Evolutionary conservation across 345 rosid species (phyloP).

Genomic region (Odontarrhena argentea): DNA sequence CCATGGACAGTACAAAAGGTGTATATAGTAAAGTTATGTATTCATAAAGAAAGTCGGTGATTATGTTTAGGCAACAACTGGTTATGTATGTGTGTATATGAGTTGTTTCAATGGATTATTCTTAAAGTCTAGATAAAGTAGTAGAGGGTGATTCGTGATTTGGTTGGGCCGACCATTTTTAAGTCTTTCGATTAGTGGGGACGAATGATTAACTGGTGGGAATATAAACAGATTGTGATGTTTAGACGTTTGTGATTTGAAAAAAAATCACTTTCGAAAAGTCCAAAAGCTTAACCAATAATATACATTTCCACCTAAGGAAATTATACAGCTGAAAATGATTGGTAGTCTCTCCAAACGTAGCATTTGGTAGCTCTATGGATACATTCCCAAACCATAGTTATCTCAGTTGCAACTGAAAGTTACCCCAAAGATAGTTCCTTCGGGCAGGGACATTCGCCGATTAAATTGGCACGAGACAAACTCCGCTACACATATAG

Average conservation of each 20-base stretch:
- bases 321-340: neutral
- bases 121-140: conserved; percentile 18
- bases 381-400: too few relatives aligned
- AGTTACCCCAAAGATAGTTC: too few relatives aligned
- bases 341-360: conserved; percentile 7
- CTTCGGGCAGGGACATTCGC: too few relatives aligned
- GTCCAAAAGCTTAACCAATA: conserved; percentile 14
- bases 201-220: neutral
- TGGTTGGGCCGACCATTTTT: conserved; percentile 40
- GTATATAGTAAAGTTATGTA: neutral
- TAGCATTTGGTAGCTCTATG: neutral
- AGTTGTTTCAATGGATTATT: conserved; percentile 21
- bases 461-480: too few relatives aligned
- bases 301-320: conserved; percentile 3
- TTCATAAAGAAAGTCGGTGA: conserved; percentile 23
- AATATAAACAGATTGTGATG: conserved; percentile 18
- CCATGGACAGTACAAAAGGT: neutral
- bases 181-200: conserved; percentile 25
- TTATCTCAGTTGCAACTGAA: too few relatives aligned
- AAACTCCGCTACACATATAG: too few relatives aligned
- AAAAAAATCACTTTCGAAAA: neutral
- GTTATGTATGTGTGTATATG: conserved; percentile 27
- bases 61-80: conserved; percentile 2
- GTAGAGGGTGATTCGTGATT: conserved; percentile 2
- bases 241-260: conserved; percentile 19